Base-by-base conservation (phyloP, 768 basidiomycete genomes). In the Gyrodon lividus region DNA sequence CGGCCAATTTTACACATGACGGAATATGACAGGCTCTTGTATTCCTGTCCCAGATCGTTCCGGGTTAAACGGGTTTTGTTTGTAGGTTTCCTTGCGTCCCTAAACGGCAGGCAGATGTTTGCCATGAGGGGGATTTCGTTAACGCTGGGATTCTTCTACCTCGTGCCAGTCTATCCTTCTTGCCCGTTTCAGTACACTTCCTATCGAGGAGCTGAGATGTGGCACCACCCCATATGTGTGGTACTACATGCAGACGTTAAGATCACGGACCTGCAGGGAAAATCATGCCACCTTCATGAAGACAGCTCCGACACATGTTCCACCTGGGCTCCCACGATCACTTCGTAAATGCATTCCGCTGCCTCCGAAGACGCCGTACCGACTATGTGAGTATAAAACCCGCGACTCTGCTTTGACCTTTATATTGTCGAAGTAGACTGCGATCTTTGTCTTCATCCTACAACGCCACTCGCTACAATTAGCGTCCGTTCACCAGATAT, bases 321-420 rank as follows among this genome's bases (percentile, higher is more conserved):
- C 26, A 19, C 48, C 48, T 59, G 40, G 17, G 2, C 58, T 68
- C 66, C 66, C 66, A 68, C 66, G 68, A 70, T 67, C 53, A 70
- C 66, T 61, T 70, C 63, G 63, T 61, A 48, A 42, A 46, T 34
- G 50, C 55, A 55, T 58, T 66, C 59, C 57, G 68, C 59, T 70
- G 50, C 39, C 57, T 52, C 68, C 64, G 61, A 68, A 61, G 58
- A 54, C 17, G 57, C 19, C 54, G 5, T 46, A 45, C 51, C 38
- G 51, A 50, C 52, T 52, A 55, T 63, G 56, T 52, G 42, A 56
- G 35, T 70, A 67, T 70, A 67, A 67, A 68, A 48, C 58, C 66
- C 52, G 50, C 46, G 43, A 19, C 40, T 46, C 47, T 51, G 35
- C 46, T 24, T 12, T 49, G 45, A 14, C 5, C 33, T 28, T 22